phyloP scores from a whole-genome alignment of 371 early-diverging fungal genomes.

The Mucor lusitanicus region DNA sequence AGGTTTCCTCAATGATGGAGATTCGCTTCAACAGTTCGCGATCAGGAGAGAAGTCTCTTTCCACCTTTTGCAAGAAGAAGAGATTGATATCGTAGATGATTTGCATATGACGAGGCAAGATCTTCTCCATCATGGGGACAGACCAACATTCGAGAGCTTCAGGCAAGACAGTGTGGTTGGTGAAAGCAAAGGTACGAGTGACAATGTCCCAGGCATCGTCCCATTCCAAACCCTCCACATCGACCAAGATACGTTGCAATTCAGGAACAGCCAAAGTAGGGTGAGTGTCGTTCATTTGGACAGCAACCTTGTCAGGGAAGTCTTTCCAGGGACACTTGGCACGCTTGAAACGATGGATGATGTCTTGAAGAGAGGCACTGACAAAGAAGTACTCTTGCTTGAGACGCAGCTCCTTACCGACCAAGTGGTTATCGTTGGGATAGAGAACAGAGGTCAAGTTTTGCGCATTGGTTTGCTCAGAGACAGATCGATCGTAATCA shows the following conservation, averaged over 20 bases:
- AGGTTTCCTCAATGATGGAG: slow-evolving; percentile 88
- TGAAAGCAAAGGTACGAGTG: slow-evolving; percentile 86
- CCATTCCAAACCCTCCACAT: slow-evolving; percentile 86
- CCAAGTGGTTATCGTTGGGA: slow-evolving; percentile 93
- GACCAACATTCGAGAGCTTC: slow-evolving; percentile 96
- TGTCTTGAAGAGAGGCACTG: slow-evolving; percentile 84
- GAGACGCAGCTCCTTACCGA: slow-evolving; percentile 89
- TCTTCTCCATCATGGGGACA: slow-evolving; percentile 83
- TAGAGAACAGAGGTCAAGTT: slow-evolving; percentile 92
- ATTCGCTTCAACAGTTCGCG: slow-evolving; percentile 84
- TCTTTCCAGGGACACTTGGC: slow-evolving; percentile 77
- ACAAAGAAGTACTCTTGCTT: slow-evolving; percentile 96
- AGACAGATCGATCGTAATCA: slow-evolving; percentile 86
- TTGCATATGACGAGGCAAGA: slow-evolving; percentile 91
- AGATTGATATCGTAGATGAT: slow-evolving; percentile 96
- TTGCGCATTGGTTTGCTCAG: slow-evolving; percentile 85
- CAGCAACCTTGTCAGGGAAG: slow-evolving; percentile 88
- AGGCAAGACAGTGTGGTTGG: slow-evolving; percentile 95
- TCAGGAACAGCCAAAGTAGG: slow-evolving; percentile 85
- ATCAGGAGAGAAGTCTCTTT: slow-evolving; percentile 77
- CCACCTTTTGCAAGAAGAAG: slow-evolving; percentile 91
- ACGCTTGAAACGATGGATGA: slow-evolving; percentile 89
- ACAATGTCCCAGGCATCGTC: slow-evolving; percentile 93
- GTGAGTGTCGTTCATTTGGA: slow-evolving; percentile 91
- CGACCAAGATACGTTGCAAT: slow-evolving; percentile 85